Conservation (phyloP, 1,284 basidiomycete genomes). For the Sanguinoderma infundibulare region DNA sequence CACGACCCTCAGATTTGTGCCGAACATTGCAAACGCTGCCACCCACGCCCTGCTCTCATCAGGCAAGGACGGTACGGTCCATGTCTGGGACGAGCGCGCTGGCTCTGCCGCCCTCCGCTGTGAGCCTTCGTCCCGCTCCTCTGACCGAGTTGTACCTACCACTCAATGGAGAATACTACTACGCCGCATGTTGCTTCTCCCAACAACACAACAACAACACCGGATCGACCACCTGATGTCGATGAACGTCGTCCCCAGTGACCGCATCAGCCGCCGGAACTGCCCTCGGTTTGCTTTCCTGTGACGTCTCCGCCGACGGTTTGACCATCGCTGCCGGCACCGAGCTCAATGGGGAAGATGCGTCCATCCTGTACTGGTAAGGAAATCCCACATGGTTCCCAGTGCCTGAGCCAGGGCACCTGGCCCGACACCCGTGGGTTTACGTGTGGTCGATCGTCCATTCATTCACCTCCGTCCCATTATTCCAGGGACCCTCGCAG, state of each 20-base stretch:
- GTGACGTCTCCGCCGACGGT: constrained; percentile 71
- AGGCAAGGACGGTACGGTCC: constrained; percentile 67
- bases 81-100: constrained; percentile 72
- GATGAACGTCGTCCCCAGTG: constrained; percentile 27
- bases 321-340: constrained; percentile 72
- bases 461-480: constrained; percentile 1
- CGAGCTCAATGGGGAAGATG: constrained; percentile 70
- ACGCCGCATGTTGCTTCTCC: constrained; percentile 6
- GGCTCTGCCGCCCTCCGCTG: constrained; percentile 58
- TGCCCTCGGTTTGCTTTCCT: constrained; percentile 57
- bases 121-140: constrained; percentile 42
- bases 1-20: constrained; percentile 51
- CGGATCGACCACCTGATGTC: neutral
- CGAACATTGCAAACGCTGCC: constrained; percentile 36
- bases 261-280: constrained; percentile 52
- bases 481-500: constrained; percentile 60
- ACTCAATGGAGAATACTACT: constrained; percentile 43
- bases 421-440: neutral
- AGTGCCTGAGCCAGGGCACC: neutral
- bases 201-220: neutral
- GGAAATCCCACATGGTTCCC: constrained; percentile 11
- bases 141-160: constrained; percentile 39
- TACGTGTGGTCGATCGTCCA: constrained; percentile 2
- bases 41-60: constrained; percentile 55
- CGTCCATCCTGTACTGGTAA: constrained; percentile 75